phyloP scores from a whole-genome alignment of 2,329 filamentous ascomycete genomes.

The Didymellaceae sp. region DNA sequence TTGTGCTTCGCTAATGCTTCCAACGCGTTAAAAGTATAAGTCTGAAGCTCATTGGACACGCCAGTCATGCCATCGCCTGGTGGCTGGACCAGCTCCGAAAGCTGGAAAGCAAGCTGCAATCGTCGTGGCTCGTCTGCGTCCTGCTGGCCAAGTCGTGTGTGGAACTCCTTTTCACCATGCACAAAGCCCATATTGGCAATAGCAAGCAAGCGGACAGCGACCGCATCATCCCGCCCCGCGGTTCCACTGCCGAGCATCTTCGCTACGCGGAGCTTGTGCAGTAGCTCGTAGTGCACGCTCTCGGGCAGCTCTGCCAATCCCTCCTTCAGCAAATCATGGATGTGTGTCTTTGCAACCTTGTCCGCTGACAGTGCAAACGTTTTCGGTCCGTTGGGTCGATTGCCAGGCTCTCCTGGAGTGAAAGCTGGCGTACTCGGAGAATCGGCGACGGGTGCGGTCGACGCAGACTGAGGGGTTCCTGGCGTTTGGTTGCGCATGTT shows the following conservation, averaged over 20 bases:
- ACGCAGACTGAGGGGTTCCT: slow-evolving; percentile 51
- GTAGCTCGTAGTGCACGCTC: slow-evolving; percentile 79
- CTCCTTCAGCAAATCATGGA: slow-evolving; percentile 52
- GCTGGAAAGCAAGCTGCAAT: slow-evolving; percentile 88
- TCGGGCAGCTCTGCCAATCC: slow-evolving; percentile 68
- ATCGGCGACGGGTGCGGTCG: slow-evolving; percentile 49
- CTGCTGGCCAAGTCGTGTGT: slow-evolving; percentile 83
- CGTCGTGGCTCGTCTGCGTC: slow-evolving; percentile 89
- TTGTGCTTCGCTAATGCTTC: slow-evolving; percentile 86
- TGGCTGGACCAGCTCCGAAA: slow-evolving; percentile 89
- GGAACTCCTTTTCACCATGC: slow-evolving; percentile 79
- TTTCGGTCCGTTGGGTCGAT: slow-evolving; percentile 43
- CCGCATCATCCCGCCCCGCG: slow-evolving; percentile 73
- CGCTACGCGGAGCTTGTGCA: slow-evolving; percentile 83
- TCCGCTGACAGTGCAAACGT: slow-evolving; percentile 67
- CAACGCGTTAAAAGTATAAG: slow-evolving; percentile 78
- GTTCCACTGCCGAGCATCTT: slow-evolving; percentile 74
- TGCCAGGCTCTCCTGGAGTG: slow-evolving; percentile 44
- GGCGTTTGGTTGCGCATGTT: slow-evolving; percentile 59
- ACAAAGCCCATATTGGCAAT: slow-evolving; percentile 93
- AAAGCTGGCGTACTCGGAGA: slow-evolving; percentile 57
- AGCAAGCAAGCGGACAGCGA: slow-evolving; percentile 82
- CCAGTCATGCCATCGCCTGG: slow-evolving; percentile 70
- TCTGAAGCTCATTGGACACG: slow-evolving; percentile 79
- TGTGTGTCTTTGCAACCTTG: slow-evolving; percentile 51